phyloP scores from a whole-genome alignment of 1,284 basidiomycete genomes.

The Meripilus lineatus region DNA sequence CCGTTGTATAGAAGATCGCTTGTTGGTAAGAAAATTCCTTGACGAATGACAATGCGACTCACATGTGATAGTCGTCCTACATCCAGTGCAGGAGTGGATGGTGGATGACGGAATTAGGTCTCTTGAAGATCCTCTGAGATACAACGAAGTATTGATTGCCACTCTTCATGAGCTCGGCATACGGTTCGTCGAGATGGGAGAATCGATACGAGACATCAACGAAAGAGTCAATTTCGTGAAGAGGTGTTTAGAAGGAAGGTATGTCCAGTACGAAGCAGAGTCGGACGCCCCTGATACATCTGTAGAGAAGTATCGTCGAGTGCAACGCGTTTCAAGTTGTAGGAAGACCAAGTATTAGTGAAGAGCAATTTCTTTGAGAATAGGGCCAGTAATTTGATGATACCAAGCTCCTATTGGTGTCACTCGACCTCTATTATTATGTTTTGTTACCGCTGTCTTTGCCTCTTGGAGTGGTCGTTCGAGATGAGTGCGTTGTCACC shows the following conservation, averaged over 20 bases:
- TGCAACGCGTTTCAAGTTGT: no score
- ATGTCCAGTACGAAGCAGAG: no score
- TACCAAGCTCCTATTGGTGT: no score
- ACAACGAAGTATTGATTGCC: slow-evolving; percentile 33
- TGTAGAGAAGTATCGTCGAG: no score
- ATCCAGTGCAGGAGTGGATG: slow-evolving; percentile 52
- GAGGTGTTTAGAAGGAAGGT: slow-evolving; percentile 4
- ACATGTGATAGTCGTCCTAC: slow-evolving; percentile 36
- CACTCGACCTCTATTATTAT: no score
- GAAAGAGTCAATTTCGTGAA: slow-evolving; percentile 23
- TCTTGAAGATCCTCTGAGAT: slow-evolving; percentile 43
- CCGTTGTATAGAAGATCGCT: slow-evolving; percentile 35
- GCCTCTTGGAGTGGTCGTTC: no score
- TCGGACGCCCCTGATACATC: no score
- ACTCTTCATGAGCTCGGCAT: slow-evolving; percentile 43
- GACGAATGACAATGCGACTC: neutral
- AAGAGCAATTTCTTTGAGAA: no score
- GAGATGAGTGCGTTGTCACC: no score
- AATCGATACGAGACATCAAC: slow-evolving; percentile 32
- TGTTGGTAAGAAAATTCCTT: slow-evolving; percentile 25
- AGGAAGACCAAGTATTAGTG: no score
- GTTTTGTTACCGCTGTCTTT: no score
- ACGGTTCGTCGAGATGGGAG: slow-evolving; percentile 40
- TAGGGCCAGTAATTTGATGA: no score
- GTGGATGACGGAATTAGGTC: slow-evolving; percentile 58